Evolutionary conservation across 2,329 filamentous ascomycete species (phyloP), one percentile per base, ranked within the genome.

Genomic region (Sclerotinia trifoliorum): DNA sequence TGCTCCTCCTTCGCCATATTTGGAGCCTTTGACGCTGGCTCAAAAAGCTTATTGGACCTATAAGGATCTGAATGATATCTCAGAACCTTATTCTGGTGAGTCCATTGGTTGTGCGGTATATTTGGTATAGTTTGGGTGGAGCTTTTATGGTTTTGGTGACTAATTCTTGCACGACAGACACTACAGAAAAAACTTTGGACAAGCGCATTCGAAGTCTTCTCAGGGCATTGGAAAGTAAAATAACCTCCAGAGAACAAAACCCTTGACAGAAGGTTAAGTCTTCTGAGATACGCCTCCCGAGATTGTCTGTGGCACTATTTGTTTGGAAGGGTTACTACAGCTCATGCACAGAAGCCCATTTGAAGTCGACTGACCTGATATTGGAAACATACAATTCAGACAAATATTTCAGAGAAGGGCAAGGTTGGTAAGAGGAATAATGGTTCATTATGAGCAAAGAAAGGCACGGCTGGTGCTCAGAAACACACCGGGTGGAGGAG

Each of bases 391-490:
- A 65, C 39, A 62, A 26, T 39, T 24, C 29, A 11, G 52, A 10
- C 26, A 13, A n/a, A 26, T 26, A 48, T 42, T 65, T 17, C 19
- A 21, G 26, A 19, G n/a, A 60, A 51, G 32, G 24, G 19, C 19
- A 7, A n/a, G 42, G 3, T 29, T 11, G n/a, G n/a, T 26, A 35
- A n/a, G 29, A 44, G n/a, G 3, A 26, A 60, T 8, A 49, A 66
- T 66, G 64, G 64, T 66, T 21, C 24, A 66, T 42, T 66, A 66
- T 58, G 64, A 66, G 54, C 54, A 66, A 19, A 66, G 64, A 66
- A 66, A 57, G 32, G 42, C 64, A 17, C 55, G 64, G 26, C 29
- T 66, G n/a, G 64, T 66, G 29, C 54, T 66, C 10, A 66, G 64
- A 42, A 49, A 60, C n/a, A 29, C 17, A 15, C 44, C 42, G 13